Conservation (phyloP, 208 protist genomes). For the Crithidia fasciculata region DNA sequence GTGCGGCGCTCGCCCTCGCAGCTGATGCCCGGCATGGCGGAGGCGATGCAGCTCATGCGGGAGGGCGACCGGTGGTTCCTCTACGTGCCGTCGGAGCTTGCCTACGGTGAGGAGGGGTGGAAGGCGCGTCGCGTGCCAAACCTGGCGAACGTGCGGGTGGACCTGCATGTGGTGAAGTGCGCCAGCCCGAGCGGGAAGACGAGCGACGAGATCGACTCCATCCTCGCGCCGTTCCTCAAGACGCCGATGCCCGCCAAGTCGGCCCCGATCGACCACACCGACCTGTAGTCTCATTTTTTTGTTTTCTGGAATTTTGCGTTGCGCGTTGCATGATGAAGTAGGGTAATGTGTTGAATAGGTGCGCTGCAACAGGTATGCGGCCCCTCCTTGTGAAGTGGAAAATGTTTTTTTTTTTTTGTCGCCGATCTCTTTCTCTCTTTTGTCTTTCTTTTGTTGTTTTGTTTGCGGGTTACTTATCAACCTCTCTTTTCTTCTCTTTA, state of each 20-base stretch:
- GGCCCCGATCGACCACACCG: slow-evolving; percentile 27
- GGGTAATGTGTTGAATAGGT: no score
- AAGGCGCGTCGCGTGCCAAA: slow-evolving; percentile 43
- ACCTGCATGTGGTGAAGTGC: slow-evolving; percentile 71
- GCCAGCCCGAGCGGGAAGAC: slow-evolving; percentile 48
- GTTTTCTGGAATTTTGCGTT: no score
- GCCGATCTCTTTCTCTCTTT: no score
- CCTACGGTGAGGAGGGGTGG: slow-evolving; percentile 65
- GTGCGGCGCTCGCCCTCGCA: slow-evolving; percentile 53
- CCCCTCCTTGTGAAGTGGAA: no score
- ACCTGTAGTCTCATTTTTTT: slow-evolving; percentile 38
- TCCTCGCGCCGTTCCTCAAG: slow-evolving; percentile 56
- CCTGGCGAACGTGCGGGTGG: slow-evolving; percentile 59
- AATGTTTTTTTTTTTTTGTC: no score
- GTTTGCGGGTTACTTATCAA: no score
- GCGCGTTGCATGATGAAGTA: no score
- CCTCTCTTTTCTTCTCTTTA: no score
- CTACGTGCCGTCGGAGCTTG: slow-evolving; percentile 72
- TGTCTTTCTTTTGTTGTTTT: no score
- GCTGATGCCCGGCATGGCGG: slow-evolving; percentile 64
- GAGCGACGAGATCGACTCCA: slow-evolving; percentile 57
- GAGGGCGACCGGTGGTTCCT: slow-evolving; percentile 83
- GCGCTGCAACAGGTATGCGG: no score
- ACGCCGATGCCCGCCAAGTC: slow-evolving; percentile 43
- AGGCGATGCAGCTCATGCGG: slow-evolving; percentile 89